Conservation (phyloP, 352 stramenopile species). For the Pythium chondricola region DNA sequence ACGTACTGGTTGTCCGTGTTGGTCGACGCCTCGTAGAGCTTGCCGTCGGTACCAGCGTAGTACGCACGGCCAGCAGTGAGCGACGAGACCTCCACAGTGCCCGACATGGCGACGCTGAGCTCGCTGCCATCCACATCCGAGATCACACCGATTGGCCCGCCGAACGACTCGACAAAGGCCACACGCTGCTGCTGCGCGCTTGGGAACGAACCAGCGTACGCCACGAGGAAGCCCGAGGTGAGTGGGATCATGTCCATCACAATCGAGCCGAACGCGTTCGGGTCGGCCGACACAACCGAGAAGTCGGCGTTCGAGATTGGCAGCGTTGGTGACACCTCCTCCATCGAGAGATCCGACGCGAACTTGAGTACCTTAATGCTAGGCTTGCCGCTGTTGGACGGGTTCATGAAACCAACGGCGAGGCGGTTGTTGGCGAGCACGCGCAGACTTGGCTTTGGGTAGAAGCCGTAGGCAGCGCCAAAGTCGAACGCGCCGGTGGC, state of each 20-base stretch:
- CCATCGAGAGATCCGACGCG: constrained; percentile 45
- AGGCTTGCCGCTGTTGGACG: constrained; percentile 58
- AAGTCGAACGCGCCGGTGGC: constrained; percentile 64
- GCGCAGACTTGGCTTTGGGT: constrained; percentile 56
- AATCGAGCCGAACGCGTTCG: constrained; percentile 41
- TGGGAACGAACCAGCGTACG: constrained; percentile 53
- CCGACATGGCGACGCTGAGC: constrained; percentile 52
- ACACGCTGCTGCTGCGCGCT: constrained; percentile 58
- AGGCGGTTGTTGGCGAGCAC: constrained; percentile 46
- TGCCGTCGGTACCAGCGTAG: constrained; percentile 61
- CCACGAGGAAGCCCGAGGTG: constrained; percentile 42
- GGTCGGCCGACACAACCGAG: constrained; percentile 41
- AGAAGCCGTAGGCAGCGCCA: constrained; percentile 54
- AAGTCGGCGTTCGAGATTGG: constrained; percentile 74
- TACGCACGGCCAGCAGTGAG: constrained; percentile 48
- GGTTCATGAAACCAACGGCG: constrained; percentile 70
- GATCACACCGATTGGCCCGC: constrained; percentile 66
- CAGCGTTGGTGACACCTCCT: constrained; percentile 43
- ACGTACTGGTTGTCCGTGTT: constrained; percentile 48
- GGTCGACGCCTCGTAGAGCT: constrained; percentile 43
- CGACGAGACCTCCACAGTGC: constrained; percentile 39
- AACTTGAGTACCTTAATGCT: constrained; percentile 73
- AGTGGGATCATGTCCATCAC: constrained; percentile 55
- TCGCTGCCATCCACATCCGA: constrained; percentile 47
- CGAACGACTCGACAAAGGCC: constrained; percentile 61